Conservation (phyloP, 2,329 filamentous ascomycete genomes). For the Fusarium clavum region DNA sequence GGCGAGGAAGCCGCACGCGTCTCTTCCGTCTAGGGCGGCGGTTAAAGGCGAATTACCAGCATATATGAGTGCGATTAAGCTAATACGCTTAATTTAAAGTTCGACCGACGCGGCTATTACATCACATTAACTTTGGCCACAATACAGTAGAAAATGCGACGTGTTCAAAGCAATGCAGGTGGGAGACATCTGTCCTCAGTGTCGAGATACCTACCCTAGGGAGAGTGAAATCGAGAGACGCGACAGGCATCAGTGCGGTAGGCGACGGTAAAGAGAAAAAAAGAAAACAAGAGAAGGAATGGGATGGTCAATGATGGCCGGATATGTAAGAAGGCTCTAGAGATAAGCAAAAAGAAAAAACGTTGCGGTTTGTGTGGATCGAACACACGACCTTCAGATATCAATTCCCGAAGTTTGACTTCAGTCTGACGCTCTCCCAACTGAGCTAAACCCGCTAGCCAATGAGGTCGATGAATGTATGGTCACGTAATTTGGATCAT, state of each 20-base stretch:
- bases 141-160: neutral
- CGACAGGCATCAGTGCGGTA: accelerated
- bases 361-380: constrained; percentile 31
- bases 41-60: neutral
- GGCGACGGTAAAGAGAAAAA: neutral
- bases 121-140: neutral
- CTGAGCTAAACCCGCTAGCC: constrained; percentile 34
- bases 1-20: neutral
- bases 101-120: neutral
- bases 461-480: neutral
- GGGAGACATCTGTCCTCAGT: neutral
- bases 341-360: neutral
- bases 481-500: no score
- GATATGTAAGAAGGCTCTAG: no score
- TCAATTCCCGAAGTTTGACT: constrained; percentile 22
- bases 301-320: no score
- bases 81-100: neutral
- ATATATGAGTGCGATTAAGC: neutral
- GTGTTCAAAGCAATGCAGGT: neutral
- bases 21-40: neutral
- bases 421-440: constrained; percentile 38
- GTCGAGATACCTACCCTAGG: neutral
- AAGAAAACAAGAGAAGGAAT: no score
- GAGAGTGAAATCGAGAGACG: neutral
- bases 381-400: constrained; percentile 37